A percentile compares a stretch with the other conserved stretches of the same genome.
Evolutionary conservation across 1,284 basidiomycete genomes (phyloP).

Genomic region (Cryptococcus sp.): DNA sequence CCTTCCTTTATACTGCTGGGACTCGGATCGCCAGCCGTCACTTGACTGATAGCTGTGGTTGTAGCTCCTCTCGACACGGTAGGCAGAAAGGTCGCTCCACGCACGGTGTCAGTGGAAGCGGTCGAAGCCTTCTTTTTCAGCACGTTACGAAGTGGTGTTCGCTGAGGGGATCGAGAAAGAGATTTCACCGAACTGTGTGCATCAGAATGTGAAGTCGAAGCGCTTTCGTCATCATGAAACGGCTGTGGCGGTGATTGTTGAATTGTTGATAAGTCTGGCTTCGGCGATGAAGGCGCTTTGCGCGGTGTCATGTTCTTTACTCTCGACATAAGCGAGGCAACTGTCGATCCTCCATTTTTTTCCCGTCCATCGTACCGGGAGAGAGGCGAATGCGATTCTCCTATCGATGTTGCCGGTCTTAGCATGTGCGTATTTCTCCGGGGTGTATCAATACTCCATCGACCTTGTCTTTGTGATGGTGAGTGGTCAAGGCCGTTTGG

Average conservation of each 20-base stretch:
- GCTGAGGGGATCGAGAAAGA: conserved; percentile 5
- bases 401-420: conserved; percentile 20
- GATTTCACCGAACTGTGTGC: neutral
- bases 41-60: conserved; percentile 24
- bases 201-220: neutral
- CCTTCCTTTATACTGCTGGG: neutral
- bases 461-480: conserved; percentile 14
- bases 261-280: conserved; percentile 16
- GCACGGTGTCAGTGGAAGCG: conserved; percentile 31
- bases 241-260: conserved; percentile 20
- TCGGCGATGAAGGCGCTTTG: conserved; percentile 9
- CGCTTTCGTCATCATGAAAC: neutral
- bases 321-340: conserved; percentile 20
- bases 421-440: conserved; percentile 13
- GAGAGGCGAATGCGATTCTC: conserved; percentile 15
- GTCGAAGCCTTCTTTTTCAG: conserved; percentile 31
- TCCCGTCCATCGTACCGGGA: conserved; percentile 1
- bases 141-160: conserved; percentile 11
- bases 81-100: conserved; percentile 20
- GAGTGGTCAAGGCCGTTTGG: conserved; percentile 9
- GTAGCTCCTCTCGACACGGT: conserved; percentile 13
- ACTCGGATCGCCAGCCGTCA: conserved; percentile 18
- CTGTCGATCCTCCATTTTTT: conserved; percentile 11
- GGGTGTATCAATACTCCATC: conserved; percentile 16
- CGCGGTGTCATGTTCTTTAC: conserved; percentile 17